phyloP scores from a whole-genome alignment of 2,329 filamentous ascomycete species.

The Stagonosporopsis chrysanthemi region DNA sequence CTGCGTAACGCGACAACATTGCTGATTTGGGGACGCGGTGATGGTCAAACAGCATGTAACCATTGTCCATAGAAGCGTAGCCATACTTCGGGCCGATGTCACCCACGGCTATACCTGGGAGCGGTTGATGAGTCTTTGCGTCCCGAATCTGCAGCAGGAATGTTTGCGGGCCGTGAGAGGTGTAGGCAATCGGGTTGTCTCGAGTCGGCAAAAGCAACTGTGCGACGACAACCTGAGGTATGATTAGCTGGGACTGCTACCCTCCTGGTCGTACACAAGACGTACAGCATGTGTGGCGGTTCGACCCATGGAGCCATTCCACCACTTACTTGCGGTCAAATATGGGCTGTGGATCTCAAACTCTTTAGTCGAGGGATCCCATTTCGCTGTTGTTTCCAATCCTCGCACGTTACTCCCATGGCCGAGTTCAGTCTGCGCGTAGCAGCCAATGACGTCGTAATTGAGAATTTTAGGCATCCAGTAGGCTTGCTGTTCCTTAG shows the following conservation, averaged over 20 bases:
- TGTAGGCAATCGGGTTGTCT: slow-evolving; percentile 42
- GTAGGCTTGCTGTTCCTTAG: slow-evolving; percentile 55
- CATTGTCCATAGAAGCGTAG: slow-evolving; percentile 62
- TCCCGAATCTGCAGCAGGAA: slow-evolving; percentile 63
- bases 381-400: slow-evolving; percentile 58
- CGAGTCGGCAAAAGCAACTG: slow-evolving; percentile 56
- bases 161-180: slow-evolving; percentile 59
- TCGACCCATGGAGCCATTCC: slow-evolving; percentile 61
- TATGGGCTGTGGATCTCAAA: slow-evolving; percentile 62
- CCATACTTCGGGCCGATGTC: slow-evolving; percentile 65
- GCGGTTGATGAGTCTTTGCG: slow-evolving; percentile 56
- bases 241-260: slow-evolving; percentile 13
- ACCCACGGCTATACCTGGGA: slow-evolving; percentile 59
- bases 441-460: slow-evolving; percentile 61
- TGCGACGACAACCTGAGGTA: slow-evolving; percentile 57
- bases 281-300: slow-evolving; percentile 61
- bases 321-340: slow-evolving; percentile 63
- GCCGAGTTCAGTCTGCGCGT: slow-evolving; percentile 61
- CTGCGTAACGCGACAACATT: slow-evolving; percentile 59
- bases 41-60: slow-evolving; percentile 62
- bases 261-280: slow-evolving; percentile 15
- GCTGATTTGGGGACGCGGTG: slow-evolving; percentile 57
- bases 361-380: slow-evolving; percentile 54
- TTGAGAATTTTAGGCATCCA: slow-evolving; percentile 60
- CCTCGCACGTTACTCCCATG: slow-evolving; percentile 62